Evolutionary conservation across 345 rosid genomes (phyloP).

Genomic region (Arabidopsis arenosa): DNA sequence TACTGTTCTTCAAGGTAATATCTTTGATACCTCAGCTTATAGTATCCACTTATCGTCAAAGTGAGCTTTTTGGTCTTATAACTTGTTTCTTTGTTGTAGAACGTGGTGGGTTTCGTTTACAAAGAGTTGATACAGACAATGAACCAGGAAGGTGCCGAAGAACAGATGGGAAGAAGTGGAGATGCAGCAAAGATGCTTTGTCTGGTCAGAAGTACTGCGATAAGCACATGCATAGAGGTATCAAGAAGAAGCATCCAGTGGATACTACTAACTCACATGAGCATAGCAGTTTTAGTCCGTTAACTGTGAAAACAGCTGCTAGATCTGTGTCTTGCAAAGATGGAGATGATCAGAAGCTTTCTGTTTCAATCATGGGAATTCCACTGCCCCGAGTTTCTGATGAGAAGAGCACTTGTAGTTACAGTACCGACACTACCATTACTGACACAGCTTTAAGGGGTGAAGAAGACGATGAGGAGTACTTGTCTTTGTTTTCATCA

Average conservation of each 20-base stretch:
- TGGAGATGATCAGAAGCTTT: constrained; percentile 40
- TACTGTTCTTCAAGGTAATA: constrained; percentile 68
- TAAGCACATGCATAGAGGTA: constrained; percentile 75
- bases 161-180: constrained; percentile 90
- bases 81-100: constrained; percentile 39
- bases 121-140: constrained; percentile 43
- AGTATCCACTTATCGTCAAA: no score
- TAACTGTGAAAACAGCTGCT: constrained; percentile 22
- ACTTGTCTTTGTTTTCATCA: constrained; percentile 41
- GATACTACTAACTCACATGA: constrained; percentile 33
- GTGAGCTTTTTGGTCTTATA: not conserved
- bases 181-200: constrained; percentile 60
- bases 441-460: constrained; percentile 51
- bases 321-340: constrained; percentile 27
- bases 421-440: constrained; percentile 65
- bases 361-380: constrained; percentile 46
- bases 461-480: constrained; percentile 40
- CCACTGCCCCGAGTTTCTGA: constrained; percentile 35
- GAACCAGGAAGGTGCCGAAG: constrained; percentile 71
- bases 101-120: constrained; percentile 35
- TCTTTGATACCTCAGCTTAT: not conserved
- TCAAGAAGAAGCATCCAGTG: constrained; percentile 45
- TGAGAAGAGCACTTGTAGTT: constrained; percentile 45
- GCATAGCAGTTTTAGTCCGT: not conserved
- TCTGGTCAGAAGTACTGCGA: constrained; percentile 66